phyloP scores from a whole-genome alignment of 345 rosid genomes.

The Geranium rotundifolium region DNA sequence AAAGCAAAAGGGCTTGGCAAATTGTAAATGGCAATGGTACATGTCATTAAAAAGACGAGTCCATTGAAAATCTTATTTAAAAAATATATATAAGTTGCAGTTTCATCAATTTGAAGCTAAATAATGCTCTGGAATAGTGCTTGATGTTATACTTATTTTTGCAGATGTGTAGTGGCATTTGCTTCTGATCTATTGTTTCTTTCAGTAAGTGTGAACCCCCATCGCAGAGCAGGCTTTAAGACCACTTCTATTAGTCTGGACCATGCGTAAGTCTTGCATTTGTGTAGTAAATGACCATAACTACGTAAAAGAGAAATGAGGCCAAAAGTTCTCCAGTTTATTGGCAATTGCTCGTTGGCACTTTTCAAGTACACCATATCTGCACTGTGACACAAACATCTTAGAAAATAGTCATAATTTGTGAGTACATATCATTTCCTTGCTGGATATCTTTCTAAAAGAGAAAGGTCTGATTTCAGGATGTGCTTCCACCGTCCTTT shows the following conservation, averaged over 20 bases:
- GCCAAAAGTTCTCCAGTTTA: no score
- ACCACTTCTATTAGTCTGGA: constrained; percentile 65
- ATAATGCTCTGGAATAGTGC: background rate
- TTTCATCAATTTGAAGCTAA: no score
- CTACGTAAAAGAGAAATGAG: background rate
- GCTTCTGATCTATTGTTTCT: constrained; percentile 84
- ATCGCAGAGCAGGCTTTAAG: constrained; percentile 54
- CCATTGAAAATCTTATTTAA: no score
- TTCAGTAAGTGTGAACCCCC: constrained; percentile 75
- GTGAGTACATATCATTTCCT: no score
- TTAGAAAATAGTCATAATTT: no score
- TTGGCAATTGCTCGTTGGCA: no score
- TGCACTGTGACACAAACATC: no score
- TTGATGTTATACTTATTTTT: constrained; percentile 5
- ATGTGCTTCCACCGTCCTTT: constrained; percentile 84
- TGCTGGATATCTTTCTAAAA: background rate
- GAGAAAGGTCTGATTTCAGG: constrained; percentile 24
- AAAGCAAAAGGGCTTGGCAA: no score
- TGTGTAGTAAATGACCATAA: background rate
- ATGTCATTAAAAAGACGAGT: no score
- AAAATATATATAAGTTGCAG: background rate
- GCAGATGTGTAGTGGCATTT: constrained; percentile 88
- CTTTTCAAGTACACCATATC: no score
- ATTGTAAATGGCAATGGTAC: no score
- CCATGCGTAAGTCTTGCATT: constrained; percentile 59